These are phyloP conservation scores for Odonthalia washingtoniensis DNA, from an alignment of 31 red algal species.

Conservation along the genomic window DNA sequence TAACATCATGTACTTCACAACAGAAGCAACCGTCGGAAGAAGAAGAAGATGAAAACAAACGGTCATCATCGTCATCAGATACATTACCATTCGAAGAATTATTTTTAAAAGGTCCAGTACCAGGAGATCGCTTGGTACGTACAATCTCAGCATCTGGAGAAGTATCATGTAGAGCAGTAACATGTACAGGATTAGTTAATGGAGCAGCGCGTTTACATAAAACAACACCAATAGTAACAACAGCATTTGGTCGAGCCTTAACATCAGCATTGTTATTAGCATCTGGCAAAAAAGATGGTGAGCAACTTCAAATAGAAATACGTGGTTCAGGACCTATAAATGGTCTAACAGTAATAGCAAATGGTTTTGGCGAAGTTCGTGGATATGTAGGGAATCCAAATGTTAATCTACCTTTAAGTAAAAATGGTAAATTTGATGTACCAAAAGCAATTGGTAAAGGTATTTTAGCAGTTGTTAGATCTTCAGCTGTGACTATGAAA, in stretches of 20 bases:
- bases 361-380: slow-evolving; percentile 77
- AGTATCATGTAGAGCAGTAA: slow-evolving; percentile 70
- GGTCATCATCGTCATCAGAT: too few species aligned
- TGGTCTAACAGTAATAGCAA: slow-evolving; percentile 74
- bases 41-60: too few species aligned
- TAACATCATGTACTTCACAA: too few species aligned
- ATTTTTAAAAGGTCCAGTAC: slow-evolving; percentile 74
- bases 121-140: slow-evolving; percentile 83
- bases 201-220: slow-evolving; percentile 65
- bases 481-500: slow-evolving; percentile 57
- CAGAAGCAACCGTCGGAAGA: too few species aligned
- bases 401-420: slow-evolving; percentile 78
- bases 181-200: slow-evolving; percentile 79
- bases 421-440: slow-evolving; percentile 78
- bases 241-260: slow-evolving; percentile 87
- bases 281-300: slow-evolving; percentile 84
- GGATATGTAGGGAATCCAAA: slow-evolving; percentile 90
- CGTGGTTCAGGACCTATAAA: slow-evolving; percentile 84
- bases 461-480: slow-evolving; percentile 85
- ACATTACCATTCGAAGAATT: slow-evolving; percentile 57
- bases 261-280: slow-evolving; percentile 77
- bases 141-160: slow-evolving; percentile 74
- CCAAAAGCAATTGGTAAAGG: slow-evolving; percentile 82
- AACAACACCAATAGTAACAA: slow-evolving; percentile 82
- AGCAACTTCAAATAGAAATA: slow-evolving; percentile 90